phyloP scores from a whole-genome alignment of 2,329 filamentous ascomycete species.

The Botrytis squamosa region DNA sequence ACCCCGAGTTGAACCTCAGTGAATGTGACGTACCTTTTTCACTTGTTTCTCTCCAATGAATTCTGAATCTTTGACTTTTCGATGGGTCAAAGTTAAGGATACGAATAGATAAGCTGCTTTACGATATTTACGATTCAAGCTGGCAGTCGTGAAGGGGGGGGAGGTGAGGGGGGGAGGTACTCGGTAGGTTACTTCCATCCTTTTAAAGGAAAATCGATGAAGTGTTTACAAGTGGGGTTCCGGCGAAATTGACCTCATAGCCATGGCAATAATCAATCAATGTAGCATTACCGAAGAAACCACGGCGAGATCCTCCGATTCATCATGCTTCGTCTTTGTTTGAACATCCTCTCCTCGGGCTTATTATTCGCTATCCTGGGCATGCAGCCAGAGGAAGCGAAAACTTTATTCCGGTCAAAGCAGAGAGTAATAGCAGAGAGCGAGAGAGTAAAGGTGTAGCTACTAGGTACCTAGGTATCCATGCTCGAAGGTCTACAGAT shows the following conservation, averaged over 20 bases:
- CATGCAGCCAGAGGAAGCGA: slow-evolving; percentile 9
- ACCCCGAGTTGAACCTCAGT: not conserved
- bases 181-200: not conserved
- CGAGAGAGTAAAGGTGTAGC: not conserved
- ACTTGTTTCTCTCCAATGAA: not conserved
- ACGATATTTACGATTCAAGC: not conserved
- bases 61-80: not conserved
- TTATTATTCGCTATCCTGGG: slow-evolving; percentile 3
- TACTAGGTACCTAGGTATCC: too few species aligned
- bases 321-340: slow-evolving; percentile 2
- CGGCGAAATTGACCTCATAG: slow-evolving; percentile 16
- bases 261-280: not conserved
- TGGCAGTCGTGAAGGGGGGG: not conserved
- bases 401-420: slow-evolving; percentile 14
- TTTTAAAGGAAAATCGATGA: not conserved
- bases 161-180: too few species aligned
- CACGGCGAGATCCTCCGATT: slow-evolving; percentile 20
- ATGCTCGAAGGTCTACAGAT: not conserved
- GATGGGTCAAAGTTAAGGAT: not conserved
- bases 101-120: not conserved
- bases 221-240: slow-evolving; percentile 15
- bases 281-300: slow-evolving; percentile 15
- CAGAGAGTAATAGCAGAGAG: not conserved
- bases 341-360: not conserved
- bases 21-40: slow-evolving; percentile 14